A percentile compares a stretch with the other conserved stretches of the same genome.
These are phyloP conservation scores for Verticillium tricorpus DNA, from an alignment of 2,329 filamentous ascomycete genomes.

Conservation along the genomic window DNA sequence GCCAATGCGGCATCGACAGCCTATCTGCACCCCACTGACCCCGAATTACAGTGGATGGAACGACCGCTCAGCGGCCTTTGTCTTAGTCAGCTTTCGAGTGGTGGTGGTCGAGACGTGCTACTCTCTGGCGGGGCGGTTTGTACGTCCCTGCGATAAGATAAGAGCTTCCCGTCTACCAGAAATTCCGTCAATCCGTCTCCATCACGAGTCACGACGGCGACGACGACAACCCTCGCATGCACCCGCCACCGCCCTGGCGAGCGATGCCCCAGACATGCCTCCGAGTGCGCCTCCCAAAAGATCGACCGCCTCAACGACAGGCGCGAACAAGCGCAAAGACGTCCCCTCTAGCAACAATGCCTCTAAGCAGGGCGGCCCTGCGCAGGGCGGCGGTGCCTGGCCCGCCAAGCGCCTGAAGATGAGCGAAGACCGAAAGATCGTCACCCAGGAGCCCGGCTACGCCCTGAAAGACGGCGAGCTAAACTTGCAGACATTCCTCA, in stretches of 20 bases:
- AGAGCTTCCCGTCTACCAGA: neutral
- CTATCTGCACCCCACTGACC: neutral
- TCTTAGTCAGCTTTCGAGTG: neutral
- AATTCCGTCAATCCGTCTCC: neutral
- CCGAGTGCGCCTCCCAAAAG: conserved; percentile 3
- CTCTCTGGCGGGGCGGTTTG: neutral
- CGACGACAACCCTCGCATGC: neutral
- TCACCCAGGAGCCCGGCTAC: conserved; percentile 43
- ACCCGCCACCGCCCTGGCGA: neutral
- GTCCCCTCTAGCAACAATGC: conserved; percentile 12
- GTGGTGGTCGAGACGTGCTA: neutral
- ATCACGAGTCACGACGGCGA: neutral
- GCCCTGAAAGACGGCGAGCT: conserved; percentile 69
- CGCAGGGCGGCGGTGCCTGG: conserved; percentile 17
- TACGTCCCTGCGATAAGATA: neutral
- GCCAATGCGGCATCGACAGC: too few relatives aligned
- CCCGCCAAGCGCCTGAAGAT: conserved; percentile 41
- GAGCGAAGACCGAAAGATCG: conserved; percentile 43
- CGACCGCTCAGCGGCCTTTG: too few relatives aligned
- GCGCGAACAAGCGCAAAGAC: conserved; percentile 22
- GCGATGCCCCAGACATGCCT: conserved; percentile 11
- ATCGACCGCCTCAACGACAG: conserved; percentile 8
- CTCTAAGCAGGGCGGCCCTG: conserved; percentile 21
- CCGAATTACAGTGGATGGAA: neutral
- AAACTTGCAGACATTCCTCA: conserved; percentile 79